Percentiles rank a stretch among this genome's conserved stretches.
Evolutionary conservation across 1,284 basidiomycete species (phyloP).

Genomic region (Exobasidium rhododendri): DNA sequence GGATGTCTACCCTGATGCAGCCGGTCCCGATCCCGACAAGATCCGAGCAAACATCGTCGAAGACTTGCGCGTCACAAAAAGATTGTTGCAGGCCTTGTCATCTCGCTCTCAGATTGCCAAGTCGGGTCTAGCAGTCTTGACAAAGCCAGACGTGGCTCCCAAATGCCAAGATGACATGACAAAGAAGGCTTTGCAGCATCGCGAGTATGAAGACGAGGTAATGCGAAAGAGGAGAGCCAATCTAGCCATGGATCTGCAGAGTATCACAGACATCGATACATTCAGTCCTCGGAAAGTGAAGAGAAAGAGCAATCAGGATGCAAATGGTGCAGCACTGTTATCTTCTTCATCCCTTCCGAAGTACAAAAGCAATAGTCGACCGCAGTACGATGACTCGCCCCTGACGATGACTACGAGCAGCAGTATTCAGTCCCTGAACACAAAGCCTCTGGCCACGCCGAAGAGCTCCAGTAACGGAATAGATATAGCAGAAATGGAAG

Average conservation of each 20-base stretch:
- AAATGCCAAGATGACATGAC: not conserved
- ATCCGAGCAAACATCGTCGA: constrained; percentile 38
- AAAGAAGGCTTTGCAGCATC: not conserved
- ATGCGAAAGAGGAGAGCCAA: not conserved
- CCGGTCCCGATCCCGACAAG: constrained; percentile 33
- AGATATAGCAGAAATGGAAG: constrained; percentile 6
- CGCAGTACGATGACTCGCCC: not conserved
- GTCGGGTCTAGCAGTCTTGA: constrained; percentile 2
- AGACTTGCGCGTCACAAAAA: constrained; percentile 39
- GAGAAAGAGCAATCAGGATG: not conserved
- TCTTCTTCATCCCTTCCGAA: not conserved
- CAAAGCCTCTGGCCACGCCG: not conserved
- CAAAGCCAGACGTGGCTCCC: not conserved
- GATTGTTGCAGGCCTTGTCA: constrained; percentile 39
- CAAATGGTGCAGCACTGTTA: too few species aligned
- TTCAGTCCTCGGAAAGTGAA: not conserved
- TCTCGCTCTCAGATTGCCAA: constrained; percentile 32
- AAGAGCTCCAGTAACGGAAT: not conserved
- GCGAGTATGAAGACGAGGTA: not conserved
- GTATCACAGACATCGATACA: constrained; percentile 3
- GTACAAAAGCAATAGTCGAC: not conserved
- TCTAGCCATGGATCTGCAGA: constrained; percentile 5
- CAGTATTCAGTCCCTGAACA: not conserved
- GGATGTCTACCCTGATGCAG: constrained; percentile 34
- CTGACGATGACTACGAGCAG: not conserved